Conservation (phyloP, 2,329 filamentous ascomycete genomes). For the Gaeumannomyces sp. region DNA sequence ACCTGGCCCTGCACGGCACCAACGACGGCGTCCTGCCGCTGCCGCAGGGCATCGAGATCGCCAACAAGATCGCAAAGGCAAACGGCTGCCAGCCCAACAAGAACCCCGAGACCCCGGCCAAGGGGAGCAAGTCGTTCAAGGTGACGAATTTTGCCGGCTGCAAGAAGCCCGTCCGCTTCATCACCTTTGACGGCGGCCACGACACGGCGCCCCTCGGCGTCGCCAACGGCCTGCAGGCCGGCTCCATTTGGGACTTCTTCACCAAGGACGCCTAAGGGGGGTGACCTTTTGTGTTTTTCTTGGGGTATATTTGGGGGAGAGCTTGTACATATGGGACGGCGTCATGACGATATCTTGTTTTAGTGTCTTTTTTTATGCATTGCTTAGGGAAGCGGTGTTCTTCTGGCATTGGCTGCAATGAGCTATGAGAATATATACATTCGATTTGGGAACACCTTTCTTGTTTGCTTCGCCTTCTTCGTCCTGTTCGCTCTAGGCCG, state of each 20-base stretch:
- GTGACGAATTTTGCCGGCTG: not conserved
- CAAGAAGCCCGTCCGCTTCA: slow-evolving; percentile 1
- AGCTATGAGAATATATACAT: not conserved
- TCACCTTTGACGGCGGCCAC: not conserved
- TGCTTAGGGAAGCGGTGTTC: not conserved
- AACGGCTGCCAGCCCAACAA: not conserved
- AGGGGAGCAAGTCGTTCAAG: not conserved
- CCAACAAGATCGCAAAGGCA: slow-evolving; percentile 27
- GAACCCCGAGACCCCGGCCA: not conserved
- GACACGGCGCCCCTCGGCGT: slow-evolving; percentile 4
- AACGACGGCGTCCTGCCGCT: slow-evolving; percentile 29
- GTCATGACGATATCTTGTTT: not conserved
- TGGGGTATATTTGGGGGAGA: not conserved
- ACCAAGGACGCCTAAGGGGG: not conserved
- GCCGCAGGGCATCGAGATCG: slow-evolving; percentile 23
- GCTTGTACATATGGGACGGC: not conserved
- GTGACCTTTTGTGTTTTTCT: not conserved
- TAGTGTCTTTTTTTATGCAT: not conserved
- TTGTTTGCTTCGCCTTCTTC: not conserved
- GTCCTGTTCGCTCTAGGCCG: not conserved
- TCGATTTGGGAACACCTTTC: not conserved
- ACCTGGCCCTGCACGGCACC: slow-evolving; percentile 11
- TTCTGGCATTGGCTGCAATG: not conserved
- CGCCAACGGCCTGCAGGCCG: not conserved
- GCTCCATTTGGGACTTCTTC: slow-evolving; percentile 6